A percentile compares a stretch with the other conserved stretches of the same genome.
Conservation (phyloP, 495 filamentous ascomycete genomes). For the Letharia columbiana region DNA sequence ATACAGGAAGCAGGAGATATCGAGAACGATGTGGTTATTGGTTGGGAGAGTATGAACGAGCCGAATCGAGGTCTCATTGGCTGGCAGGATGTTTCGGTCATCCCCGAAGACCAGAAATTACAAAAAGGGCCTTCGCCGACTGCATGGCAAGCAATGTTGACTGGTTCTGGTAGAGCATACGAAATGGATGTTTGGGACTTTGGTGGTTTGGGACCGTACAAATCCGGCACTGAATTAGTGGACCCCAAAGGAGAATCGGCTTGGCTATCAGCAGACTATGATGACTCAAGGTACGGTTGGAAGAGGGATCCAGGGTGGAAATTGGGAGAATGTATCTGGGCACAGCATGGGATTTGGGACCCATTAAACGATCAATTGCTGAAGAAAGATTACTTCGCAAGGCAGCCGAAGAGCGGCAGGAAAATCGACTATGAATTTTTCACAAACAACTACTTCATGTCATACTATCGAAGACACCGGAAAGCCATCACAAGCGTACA, state of each 20-base stretch:
- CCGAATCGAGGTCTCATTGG: conserved; percentile 84
- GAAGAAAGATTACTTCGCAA: conserved; percentile 81
- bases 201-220: conserved; percentile 83
- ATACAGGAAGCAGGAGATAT: conserved; percentile 89
- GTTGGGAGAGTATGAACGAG: conserved; percentile 94
- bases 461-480: conserved; percentile 67
- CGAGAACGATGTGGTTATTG: conserved; percentile 79
- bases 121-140: conserved; percentile 92
- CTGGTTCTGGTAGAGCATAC: conserved; percentile 78
- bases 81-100: conserved; percentile 69
- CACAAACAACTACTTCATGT: conserved; percentile 82
- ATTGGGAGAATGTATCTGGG: conserved; percentile 89
- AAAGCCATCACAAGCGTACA: conserved; percentile 67
- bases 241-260: conserved; percentile 79
- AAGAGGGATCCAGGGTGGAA: conserved; percentile 82
- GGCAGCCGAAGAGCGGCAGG: conserved; percentile 60
- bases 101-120: conserved; percentile 82
- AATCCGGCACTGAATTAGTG: conserved; percentile 71
- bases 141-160: conserved; percentile 87
- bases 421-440: conserved; percentile 72
- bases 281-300: conserved; percentile 86
- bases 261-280: conserved; percentile 73
- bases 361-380: conserved; percentile 65
- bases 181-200: conserved; percentile 91
- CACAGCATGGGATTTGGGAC: conserved; percentile 95